A percentile compares a stretch with the other conserved stretches of the same genome.
These are phyloP conservation scores for Verticillium zaregamsianum DNA, from an alignment of 2,329 filamentous ascomycete species.

Conservation along the genomic window DNA sequence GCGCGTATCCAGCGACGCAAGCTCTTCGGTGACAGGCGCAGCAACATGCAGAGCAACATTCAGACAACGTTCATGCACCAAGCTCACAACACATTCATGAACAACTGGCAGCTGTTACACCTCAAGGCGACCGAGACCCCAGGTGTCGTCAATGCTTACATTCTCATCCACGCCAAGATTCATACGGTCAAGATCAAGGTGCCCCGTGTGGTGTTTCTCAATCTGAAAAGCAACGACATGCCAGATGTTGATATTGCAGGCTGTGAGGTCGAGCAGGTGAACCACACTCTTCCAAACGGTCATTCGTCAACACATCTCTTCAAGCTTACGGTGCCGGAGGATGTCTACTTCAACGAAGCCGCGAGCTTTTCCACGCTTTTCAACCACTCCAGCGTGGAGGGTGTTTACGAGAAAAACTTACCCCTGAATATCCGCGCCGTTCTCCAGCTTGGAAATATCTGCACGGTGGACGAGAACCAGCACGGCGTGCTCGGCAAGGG, in stretches of 20 bases:
- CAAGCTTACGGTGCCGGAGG: slow-evolving; percentile 85
- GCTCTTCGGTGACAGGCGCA: slow-evolving; percentile 81
- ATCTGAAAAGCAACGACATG: slow-evolving; percentile 80
- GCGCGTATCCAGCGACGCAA: slow-evolving; percentile 81
- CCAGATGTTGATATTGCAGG: slow-evolving; percentile 84
- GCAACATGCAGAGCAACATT: slow-evolving; percentile 60
- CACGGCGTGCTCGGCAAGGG: slow-evolving; percentile 88
- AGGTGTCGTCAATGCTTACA: slow-evolving; percentile 82
- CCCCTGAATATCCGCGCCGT: slow-evolving; percentile 83
- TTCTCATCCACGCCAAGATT: slow-evolving; percentile 90
- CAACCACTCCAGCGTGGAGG: slow-evolving; percentile 91
- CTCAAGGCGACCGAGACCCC: slow-evolving; percentile 77
- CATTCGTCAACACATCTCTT: slow-evolving; percentile 93
- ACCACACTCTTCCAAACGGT: slow-evolving; percentile 88
- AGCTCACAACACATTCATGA: slow-evolving; percentile 83
- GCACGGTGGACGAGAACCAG: slow-evolving; percentile 88
- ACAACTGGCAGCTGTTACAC: slow-evolving; percentile 93
- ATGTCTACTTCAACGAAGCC: slow-evolving; percentile 78
- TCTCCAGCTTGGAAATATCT: slow-evolving; percentile 83
- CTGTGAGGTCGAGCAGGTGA: slow-evolving; percentile 89
- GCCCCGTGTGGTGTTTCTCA: slow-evolving; percentile 84
- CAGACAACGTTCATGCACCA: slow-evolving; percentile 81
- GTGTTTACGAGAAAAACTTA: slow-evolving; percentile 92
- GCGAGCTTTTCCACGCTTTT: slow-evolving; percentile 80
- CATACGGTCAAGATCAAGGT: slow-evolving; percentile 87